Evolutionary conservation across 2,329 filamentous ascomycete species (phyloP).

Genomic region (Meredithiella fracta): DNA sequence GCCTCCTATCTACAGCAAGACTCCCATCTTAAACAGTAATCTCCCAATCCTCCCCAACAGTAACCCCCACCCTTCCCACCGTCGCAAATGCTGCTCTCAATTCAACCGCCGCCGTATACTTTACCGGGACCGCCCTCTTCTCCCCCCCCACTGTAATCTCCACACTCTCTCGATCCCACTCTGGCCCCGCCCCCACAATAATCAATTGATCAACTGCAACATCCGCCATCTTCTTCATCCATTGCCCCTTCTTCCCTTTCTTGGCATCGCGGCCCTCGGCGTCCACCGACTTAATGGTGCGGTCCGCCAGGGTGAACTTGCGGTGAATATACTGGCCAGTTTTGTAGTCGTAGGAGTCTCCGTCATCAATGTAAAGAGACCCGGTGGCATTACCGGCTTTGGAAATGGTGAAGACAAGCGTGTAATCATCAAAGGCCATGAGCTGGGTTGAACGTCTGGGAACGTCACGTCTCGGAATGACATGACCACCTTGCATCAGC

Average conservation of each 20-base stretch:
- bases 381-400: conserved; percentile 48
- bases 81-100: conserved; percentile 35
- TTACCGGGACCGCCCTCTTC: conserved; percentile 40
- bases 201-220: conserved; percentile 75
- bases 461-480: conserved; percentile 77
- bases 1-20: neutral
- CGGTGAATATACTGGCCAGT: conserved; percentile 79
- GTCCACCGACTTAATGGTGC: conserved; percentile 53
- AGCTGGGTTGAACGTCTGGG: conserved; percentile 71
- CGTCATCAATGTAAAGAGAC: conserved; percentile 80
- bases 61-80: conserved; percentile 33
- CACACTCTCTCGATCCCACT: conserved; percentile 50
- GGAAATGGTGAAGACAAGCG: conserved; percentile 51
- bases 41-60: conserved; percentile 38
- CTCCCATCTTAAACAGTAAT: conserved; percentile 20
- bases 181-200: conserved; percentile 58
- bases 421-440: conserved; percentile 93
- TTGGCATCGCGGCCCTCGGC: conserved; percentile 39
- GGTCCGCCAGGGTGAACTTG: conserved; percentile 49
- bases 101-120: conserved; percentile 36
- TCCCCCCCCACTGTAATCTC: conserved; percentile 37
- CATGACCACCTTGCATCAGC: conserved; percentile 82
- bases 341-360: conserved; percentile 79
- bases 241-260: conserved; percentile 45
- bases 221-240: conserved; percentile 60